Base-by-base conservation (phyloP, 495 filamentous ascomycete genomes). In the Hypoxylon rickii region DNA sequence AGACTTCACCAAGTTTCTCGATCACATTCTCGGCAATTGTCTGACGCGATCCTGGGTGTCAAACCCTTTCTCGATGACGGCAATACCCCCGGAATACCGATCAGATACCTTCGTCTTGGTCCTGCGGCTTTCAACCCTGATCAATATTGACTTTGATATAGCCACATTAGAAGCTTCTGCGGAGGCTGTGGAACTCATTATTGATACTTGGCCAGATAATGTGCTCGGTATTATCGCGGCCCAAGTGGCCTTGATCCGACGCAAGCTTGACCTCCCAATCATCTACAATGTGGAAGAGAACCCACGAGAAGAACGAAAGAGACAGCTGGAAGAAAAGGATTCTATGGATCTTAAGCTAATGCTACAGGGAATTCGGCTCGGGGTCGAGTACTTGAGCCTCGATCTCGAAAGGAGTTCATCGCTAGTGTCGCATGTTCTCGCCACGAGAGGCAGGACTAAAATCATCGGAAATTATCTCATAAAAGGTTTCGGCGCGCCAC, bases 101-200 rank as follows among this genome's bases (percentile, higher is more conserved):
- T 76, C 77, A 3, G 85, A 80, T 51, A 90, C 88, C 0, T 86
- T 87, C 66, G 82, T 85, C 7, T 72, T 90, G 10, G 79, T 81
- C 22, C 70, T 90, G 5, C 79, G 83, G 8, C 75, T 88, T 1
- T 85, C 86, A 0, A 78, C 85, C 20, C 52, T 92, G 3, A 63
- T 82, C 15, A 72, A 77, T 10, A 75, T 75, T 52, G 65, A 73
- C 34, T 67, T 83, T 20, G 82, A 86, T 44, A 66, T 90, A 48
- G 76, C 81, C 13, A 79, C 83, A 31, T 73, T 89, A 0, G 87
- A 89, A 70, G 83, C 86, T 15, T 81, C 83, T 1, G 84, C 79
- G 2, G 89, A 92, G 72, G 86, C 82, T 10, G 81, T 92, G 31
- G 88, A 92, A 65, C 69, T 91, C 0, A 84, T 86, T 34, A 78